Conservation (phyloP, 257 asterid species). For the Gentiana straminea region DNA sequence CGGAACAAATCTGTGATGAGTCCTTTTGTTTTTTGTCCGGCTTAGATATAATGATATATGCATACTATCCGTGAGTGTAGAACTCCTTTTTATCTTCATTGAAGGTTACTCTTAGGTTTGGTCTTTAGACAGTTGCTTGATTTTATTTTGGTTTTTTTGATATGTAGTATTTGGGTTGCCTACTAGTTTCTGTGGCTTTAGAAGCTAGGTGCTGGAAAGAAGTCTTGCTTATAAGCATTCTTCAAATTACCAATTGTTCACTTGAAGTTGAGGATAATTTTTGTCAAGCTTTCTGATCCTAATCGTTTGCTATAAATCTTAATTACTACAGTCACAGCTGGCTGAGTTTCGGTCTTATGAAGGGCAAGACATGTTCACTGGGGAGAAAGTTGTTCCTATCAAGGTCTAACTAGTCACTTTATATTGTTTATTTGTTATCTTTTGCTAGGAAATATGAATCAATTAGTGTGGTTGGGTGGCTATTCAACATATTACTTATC, state of each 20-base stretch:
- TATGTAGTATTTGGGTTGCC: too few relatives aligned
- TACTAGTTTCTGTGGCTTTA: too few relatives aligned
- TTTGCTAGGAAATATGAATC: not conserved
- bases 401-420: slow-evolving; percentile 45
- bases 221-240: too few relatives aligned
- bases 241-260: too few relatives aligned
- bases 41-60: not conserved
- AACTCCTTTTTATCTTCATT: too few relatives aligned
- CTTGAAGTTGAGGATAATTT: too few relatives aligned
- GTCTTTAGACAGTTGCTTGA: too few relatives aligned
- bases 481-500: not conserved
- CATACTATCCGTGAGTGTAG: too few relatives aligned
- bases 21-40: too few relatives aligned
- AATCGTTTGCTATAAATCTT: slow-evolving; percentile 6
- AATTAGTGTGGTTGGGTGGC: slow-evolving; percentile 9
- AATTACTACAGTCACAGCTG: slow-evolving; percentile 59
- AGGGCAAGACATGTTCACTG: slow-evolving; percentile 95
- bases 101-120: too few relatives aligned
- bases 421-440: slow-evolving; percentile 1
- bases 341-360: slow-evolving; percentile 78
- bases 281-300: not conserved
- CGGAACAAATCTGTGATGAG: not conserved
- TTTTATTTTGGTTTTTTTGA: too few relatives aligned
- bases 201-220: too few relatives aligned
- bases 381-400: slow-evolving; percentile 87